A percentile compares a stretch with the other conserved stretches of the same genome.
Evolutionary conservation across 495 filamentous ascomycete genomes (phyloP).

Genomic region (Podospora didyma): DNA sequence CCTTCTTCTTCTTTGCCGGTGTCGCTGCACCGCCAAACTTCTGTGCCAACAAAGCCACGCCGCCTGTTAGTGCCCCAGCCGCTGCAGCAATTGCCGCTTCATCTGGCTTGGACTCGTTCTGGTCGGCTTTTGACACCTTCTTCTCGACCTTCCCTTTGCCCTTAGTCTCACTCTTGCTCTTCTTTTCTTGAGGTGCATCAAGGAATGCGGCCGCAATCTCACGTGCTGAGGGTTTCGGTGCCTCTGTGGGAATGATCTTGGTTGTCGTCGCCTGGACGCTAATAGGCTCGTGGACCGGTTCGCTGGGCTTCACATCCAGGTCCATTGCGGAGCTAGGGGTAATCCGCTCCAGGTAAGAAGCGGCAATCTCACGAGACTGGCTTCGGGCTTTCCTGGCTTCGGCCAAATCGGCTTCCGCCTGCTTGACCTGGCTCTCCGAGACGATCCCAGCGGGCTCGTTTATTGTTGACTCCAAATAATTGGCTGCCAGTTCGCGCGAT

Average conservation of each 20-base stretch:
- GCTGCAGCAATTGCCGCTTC: slow-evolving; percentile 15
- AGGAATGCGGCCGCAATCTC: slow-evolving; percentile 12
- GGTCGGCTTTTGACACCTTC: neutral
- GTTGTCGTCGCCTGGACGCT: neutral
- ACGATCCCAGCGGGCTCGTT: neutral
- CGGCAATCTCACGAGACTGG: slow-evolving; percentile 7
- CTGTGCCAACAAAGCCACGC: slow-evolving; percentile 20
- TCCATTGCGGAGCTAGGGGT: neutral
- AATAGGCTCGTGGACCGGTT: neutral
- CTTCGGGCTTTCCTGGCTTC: neutral
- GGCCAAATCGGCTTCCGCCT: too few species aligned
- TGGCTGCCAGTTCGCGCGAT: slow-evolving; percentile 17
- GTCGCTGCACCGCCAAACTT: slow-evolving; percentile 21
- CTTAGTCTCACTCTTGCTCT: neutral
- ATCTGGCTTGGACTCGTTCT: slow-evolving; percentile 5
- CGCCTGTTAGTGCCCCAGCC: slow-evolving; percentile 22
- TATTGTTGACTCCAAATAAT: slow-evolving; percentile 16
- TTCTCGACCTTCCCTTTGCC: neutral
- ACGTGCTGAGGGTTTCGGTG: neutral
- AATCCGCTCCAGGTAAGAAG: slow-evolving; percentile 4
- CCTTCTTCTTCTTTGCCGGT: slow-evolving; percentile 18
- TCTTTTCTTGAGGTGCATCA: slow-evolving; percentile 1
- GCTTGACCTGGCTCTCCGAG: neutral
- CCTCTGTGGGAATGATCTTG: neutral
- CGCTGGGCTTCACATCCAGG: neutral